Conservation (phyloP, 768 basidiomycete genomes). For the Termitomyces sp. region DNA sequence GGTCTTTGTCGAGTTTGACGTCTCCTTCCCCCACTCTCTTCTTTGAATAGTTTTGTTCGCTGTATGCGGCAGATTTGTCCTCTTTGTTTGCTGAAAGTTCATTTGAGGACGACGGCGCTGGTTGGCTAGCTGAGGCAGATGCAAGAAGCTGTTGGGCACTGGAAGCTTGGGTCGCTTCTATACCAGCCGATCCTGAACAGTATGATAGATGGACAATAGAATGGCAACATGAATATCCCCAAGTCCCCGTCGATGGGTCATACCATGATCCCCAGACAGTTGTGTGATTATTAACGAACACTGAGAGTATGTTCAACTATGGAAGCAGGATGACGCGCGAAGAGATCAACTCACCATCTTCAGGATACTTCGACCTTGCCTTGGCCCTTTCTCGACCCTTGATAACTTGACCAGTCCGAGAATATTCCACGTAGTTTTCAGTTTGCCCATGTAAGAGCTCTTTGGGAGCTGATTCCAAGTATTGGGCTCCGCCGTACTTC, state of each 20-base stretch:
- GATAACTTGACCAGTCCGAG: constrained; percentile 83
- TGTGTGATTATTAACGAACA: constrained; percentile 90
- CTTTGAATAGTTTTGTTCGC: constrained; percentile 76
- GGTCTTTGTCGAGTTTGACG: constrained; percentile 67
- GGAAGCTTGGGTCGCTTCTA: constrained; percentile 73
- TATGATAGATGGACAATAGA: constrained; percentile 84
- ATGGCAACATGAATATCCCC: constrained; percentile 97
- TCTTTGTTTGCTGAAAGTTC: constrained; percentile 19
- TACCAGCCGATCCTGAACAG: constrained; percentile 86
- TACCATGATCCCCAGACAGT: constrained; percentile 99
- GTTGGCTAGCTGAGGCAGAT: constrained; percentile 28
- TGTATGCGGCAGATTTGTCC: constrained; percentile 26
- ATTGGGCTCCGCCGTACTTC: constrained; percentile 93
- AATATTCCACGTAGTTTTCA: constrained; percentile 97
- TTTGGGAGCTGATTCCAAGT: constrained; percentile 84
- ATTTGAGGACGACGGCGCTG: constrained; percentile 17
- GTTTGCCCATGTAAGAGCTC: constrained; percentile 95
- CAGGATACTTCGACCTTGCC: constrained; percentile 88
- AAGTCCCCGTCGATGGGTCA: constrained; percentile 58
- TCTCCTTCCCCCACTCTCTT: constrained; percentile 81
- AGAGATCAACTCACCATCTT: constrained; percentile 70
- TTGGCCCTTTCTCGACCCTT: constrained; percentile 90
- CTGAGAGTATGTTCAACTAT: constrained; percentile 36
- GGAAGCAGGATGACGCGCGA: not conserved
- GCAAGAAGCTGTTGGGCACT: constrained; percentile 66